A percentile compares a stretch with the other conserved stretches of the same genome.
phyloP scores from a whole-genome alignment of 1,284 basidiomycete genomes.

The Wolfiporia cocos region DNA sequence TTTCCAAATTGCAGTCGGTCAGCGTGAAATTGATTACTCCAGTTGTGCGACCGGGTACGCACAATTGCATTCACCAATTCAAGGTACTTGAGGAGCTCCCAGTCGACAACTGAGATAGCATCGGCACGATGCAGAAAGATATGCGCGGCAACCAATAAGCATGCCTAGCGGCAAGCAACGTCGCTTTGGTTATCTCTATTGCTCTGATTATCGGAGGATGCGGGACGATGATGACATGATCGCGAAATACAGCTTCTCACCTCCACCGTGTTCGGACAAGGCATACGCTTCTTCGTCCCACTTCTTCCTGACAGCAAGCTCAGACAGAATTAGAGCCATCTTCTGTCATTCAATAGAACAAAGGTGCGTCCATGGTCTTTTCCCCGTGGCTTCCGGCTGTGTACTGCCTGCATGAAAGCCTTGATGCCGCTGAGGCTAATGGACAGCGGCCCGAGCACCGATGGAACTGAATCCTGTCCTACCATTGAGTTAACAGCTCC shows the following conservation, averaged over 20 bases:
- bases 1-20: conserved; percentile 15
- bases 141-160: too few relatives aligned
- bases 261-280: conserved; percentile 41
- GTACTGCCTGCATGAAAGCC: conserved; percentile 54
- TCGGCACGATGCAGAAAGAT: background rate
- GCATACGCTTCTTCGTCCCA: conserved; percentile 39
- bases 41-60: too few relatives aligned
- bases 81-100: conserved; percentile 37
- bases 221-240: conserved; percentile 38
- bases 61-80: conserved; percentile 43
- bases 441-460: conserved; percentile 70
- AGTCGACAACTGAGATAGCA: conserved; percentile 6
- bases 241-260: conserved; percentile 35
- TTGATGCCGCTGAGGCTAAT: conserved; percentile 52
- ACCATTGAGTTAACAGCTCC: conserved; percentile 48
- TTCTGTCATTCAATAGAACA: too few relatives aligned
- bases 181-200: conserved; percentile 37
- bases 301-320: conserved; percentile 40
- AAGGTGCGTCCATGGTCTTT: too few relatives aligned
- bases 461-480: conserved; percentile 44
- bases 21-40: too few relatives aligned
- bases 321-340: too few relatives aligned
- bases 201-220: conserved; percentile 46
- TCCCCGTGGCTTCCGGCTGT: conserved; percentile 49
- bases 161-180: conserved; percentile 46